Conservation (phyloP, 2,329 filamentous ascomycete genomes). For the Aaosphaeria arxii region DNA sequence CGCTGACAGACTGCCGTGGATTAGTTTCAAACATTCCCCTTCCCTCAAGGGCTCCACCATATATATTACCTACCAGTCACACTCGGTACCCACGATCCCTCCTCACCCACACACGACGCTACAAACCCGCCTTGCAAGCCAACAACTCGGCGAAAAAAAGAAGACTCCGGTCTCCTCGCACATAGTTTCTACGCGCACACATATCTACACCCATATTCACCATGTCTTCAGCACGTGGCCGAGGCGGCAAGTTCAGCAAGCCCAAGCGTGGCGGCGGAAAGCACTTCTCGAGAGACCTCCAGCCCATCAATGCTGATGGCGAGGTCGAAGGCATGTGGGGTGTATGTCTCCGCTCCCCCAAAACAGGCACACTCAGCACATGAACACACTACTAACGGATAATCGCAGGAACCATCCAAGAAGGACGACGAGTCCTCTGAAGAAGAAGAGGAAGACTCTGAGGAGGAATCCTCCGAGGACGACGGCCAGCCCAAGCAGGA, state of each 20-base stretch:
- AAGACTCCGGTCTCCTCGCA: too few species aligned
- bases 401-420: neutral
- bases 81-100: too few species aligned
- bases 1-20: too few species aligned
- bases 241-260: conserved; percentile 93
- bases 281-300: conserved; percentile 88
- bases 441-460: conserved; percentile 42
- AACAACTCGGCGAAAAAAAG: too few species aligned
- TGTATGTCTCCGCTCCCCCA: conserved; percentile 43
- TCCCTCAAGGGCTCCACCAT: too few species aligned
- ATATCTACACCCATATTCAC: neutral
- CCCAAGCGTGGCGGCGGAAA: conserved; percentile 93
- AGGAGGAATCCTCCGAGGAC: conserved; percentile 42
- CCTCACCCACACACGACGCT: too few species aligned
- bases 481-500: conserved; percentile 47
- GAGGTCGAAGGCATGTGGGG: conserved; percentile 88
- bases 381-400: neutral
- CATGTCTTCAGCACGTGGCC: conserved; percentile 64
- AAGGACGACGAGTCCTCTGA: conserved; percentile 48
- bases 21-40: too few species aligned
- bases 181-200: neutral
- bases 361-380: neutral
- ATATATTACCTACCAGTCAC: too few species aligned
- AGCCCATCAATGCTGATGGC: conserved; percentile 84
- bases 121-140: too few species aligned